Base-by-base conservation (phyloP, 2,329 filamentous ascomycete genomes). In the Paramyrothecium sp. region DNA sequence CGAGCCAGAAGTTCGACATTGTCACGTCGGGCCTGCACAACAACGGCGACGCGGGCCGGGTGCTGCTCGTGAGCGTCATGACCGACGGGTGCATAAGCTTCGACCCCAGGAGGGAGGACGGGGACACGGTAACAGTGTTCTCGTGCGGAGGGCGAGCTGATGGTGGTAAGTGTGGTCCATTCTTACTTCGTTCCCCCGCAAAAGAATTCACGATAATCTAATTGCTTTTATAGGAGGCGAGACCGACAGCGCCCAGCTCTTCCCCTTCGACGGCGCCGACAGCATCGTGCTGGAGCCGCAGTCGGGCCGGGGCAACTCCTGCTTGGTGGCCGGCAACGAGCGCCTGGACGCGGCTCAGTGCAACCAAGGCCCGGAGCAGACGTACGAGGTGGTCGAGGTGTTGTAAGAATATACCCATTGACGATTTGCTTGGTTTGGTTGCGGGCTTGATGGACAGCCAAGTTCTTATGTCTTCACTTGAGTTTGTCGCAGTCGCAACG, bases 1-100 rank as follows among this genome's bases (percentile, higher is more conserved):
- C 74, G 3, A 78, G 77, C 53, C 77, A 82, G 66, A 77, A 76
- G 61, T 84, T 80, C 63, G 81, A 83, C 64, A 63, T 84, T 48
- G 73, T 83, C 55, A 81, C 78, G 2, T 67, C 73, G 16, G 81
- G 81, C 12, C 73, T 71, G 59, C 80, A 83, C 65, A 81, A 83
- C 65, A 68, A 81, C 57, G 74, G 71, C 21, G 61, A 66, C 7
- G 63, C 69, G 19, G 73, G 73, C 21, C 69, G 71, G 8, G 75
- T 77, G 7, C 64, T 83, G 58, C 65, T 83, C 23, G 78, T 82
- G 17, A 83, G 78, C 69, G 73, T 75, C 26, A 61, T 81, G 71
- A 81, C 72, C 50, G 73, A 81, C 54, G 80, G 80, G n/a, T 83
- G 81, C 57, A 70, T 83, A 50, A 81, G 75, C 67, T 78, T 81